phyloP scores from a whole-genome alignment of 164 flowering plant genomes.

The Saururus chinensis region DNA sequence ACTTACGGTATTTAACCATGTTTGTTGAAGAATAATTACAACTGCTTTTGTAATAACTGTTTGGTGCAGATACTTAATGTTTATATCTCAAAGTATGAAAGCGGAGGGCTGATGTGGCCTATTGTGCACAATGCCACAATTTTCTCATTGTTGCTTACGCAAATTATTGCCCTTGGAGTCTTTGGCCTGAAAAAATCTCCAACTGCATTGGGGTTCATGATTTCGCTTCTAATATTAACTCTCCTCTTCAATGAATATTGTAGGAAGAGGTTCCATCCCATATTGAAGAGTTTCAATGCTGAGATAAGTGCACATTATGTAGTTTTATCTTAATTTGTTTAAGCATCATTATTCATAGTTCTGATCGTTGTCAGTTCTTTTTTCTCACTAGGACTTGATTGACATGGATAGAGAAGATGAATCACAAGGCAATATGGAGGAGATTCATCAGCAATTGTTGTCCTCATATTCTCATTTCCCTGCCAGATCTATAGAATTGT shows the following conservation, averaged over 20 bases:
- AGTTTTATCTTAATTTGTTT: background rate
- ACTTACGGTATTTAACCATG: no score
- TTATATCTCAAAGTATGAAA: slow-evolving; percentile 60
- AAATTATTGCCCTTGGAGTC: slow-evolving; percentile 73
- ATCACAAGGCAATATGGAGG: slow-evolving; percentile 44
- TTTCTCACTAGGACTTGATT: slow-evolving; percentile 41
- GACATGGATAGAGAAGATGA: slow-evolving; percentile 83
- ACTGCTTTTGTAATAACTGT: background rate
- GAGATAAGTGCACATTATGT: slow-evolving; percentile 29
- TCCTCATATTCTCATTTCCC: slow-evolving; percentile 48
- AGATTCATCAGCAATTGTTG: slow-evolving; percentile 34
- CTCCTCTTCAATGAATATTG: slow-evolving; percentile 81
- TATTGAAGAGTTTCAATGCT: slow-evolving; percentile 44
- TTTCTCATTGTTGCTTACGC: slow-evolving; percentile 73
- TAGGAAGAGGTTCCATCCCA: slow-evolving; percentile 65
- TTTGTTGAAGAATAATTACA: no score
- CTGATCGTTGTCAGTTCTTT: background rate
- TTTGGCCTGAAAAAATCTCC: slow-evolving; percentile 68
- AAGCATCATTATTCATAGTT: background rate
- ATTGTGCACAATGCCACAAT: slow-evolving; percentile 74
- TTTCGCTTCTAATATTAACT: slow-evolving; percentile 57
- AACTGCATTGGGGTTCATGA: slow-evolving; percentile 65
- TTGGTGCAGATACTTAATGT: slow-evolving; percentile 72
- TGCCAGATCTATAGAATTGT: slow-evolving; percentile 7
- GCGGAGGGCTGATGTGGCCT: slow-evolving; percentile 84